These are phyloP conservation scores for Albifimbria verrucaria DNA, from an alignment of 2,329 filamentous ascomycete species.

Conservation along the genomic window DNA sequence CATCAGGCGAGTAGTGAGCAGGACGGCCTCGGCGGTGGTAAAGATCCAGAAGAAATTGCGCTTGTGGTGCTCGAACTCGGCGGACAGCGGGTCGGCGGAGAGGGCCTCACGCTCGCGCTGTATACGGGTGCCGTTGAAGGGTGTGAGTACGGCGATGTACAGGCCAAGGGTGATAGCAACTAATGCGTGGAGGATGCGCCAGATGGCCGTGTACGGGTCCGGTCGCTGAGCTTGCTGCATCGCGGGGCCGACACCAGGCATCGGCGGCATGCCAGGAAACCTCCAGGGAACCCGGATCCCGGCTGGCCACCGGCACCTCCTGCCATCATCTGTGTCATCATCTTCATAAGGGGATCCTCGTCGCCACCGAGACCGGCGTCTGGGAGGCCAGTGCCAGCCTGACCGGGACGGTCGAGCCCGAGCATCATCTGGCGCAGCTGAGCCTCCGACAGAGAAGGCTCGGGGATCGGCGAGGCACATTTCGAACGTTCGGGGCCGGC, in stretches of 20 bases:
- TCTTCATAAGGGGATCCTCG: conserved; percentile 50
- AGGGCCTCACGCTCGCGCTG: conserved; percentile 48
- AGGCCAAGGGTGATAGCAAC: conserved; percentile 67
- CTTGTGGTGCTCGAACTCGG: conserved; percentile 28
- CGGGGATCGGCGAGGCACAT: conserved; percentile 25
- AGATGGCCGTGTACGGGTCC: conserved; percentile 48
- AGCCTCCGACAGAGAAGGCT: conserved; percentile 48
- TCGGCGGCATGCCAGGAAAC: conserved; percentile 36
- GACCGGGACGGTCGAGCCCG: conserved; percentile 42
- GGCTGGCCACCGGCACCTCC: conserved; percentile 29
- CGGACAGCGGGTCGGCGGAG: conserved; percentile 18
- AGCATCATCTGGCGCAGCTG: conserved; percentile 65
- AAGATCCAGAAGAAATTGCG: conserved; percentile 72
- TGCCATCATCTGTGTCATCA: conserved; percentile 71
- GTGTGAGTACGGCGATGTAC: conserved; percentile 66
- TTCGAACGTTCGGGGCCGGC: conserved; percentile 36
- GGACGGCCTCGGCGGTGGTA: conserved; percentile 68
- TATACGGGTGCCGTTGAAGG: conserved; percentile 64
- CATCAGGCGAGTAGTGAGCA: conserved; percentile 70
- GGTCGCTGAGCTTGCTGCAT: conserved; percentile 28
- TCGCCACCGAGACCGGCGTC: conserved; percentile 14
- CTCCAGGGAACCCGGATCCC: conserved; percentile 31
- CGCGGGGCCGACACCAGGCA: conserved; percentile 34
- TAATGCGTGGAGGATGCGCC: conserved; percentile 71
- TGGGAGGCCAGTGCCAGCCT: conserved; percentile 19